Evolutionary conservation across 2,329 filamentous ascomycete species (phyloP), one percentile per base, ranked within the genome.

Genomic region (Albifimbria verrucaria): DNA sequence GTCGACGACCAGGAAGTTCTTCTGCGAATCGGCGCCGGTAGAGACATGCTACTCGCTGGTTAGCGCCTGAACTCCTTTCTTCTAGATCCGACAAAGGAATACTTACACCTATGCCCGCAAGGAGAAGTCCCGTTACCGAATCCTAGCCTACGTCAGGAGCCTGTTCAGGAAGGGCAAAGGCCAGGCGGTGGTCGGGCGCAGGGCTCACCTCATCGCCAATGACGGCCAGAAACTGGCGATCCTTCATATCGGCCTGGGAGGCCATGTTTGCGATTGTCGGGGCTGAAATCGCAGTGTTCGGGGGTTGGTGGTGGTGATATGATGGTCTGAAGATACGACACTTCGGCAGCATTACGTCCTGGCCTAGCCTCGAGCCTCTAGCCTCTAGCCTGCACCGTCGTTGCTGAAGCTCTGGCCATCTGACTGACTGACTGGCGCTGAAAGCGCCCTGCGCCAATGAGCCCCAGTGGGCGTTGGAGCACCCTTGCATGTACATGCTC

Each of bases 1-100:
- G 72, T 99, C 93, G 57, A 99, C 94, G 52, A 99, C 91, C 10
- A 99, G 85, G 77, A 97, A 99, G 80, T 99, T 99, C 79, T 96
- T 96, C 70, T 97, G 89, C 39, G 89, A 83, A 68, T 96, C 91
- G 44, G 93, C 90, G 7, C 90, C 88, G 51, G 88, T 81, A 17
- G 92, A 96, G 58, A 97, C 92, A 71, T 97, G 93, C 92, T 97
- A 59, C 43, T 11, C 11, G 15, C 24, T 54, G 24, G 44, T 56
- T 18, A 58, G 50, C 46, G 17, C 20, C 17, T n/a, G 45, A 23
- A 26, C 12, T 12, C n/a, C n/a, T 18, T 21, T 26, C 25, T 22
- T 22, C 7, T 51, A n/a, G 20, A 6, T 15, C 28, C 11, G 25
- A 3, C 23, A 4, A 32, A 23, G 43, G 48, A 52, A 47, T 45